These are phyloP conservation scores for Daldinia grandis DNA, from an alignment of 495 filamentous ascomycete genomes.

Conservation along the genomic window DNA sequence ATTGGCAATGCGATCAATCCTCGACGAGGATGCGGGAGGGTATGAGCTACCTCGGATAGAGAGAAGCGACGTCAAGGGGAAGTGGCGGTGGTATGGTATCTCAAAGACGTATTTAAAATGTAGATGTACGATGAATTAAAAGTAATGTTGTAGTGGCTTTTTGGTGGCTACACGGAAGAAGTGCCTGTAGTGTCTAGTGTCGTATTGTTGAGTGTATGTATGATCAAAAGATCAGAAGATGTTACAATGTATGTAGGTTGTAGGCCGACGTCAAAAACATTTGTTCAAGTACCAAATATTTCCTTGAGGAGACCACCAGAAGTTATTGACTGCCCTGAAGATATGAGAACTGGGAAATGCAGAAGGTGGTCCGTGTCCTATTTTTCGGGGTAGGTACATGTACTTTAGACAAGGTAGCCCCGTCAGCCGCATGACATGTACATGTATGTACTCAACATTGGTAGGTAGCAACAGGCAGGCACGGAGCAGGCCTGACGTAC, in stretches of 20 bases:
- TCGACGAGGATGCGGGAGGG: background rate
- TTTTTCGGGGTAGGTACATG: background rate
- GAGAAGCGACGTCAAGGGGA: conserved; percentile 1
- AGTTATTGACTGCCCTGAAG: conserved; percentile 5
- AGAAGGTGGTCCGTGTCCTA: background rate
- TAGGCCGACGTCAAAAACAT: conserved; percentile 33
- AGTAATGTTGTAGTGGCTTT: background rate
- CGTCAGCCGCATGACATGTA: background rate
- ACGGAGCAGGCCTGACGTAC: background rate
- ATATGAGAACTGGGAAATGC: background rate
- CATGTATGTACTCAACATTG: background rate
- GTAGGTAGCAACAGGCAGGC: too few relatives aligned
- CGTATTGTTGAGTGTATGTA: conserved; percentile 13
- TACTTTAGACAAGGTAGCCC: background rate
- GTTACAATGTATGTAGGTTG: conserved; percentile 5
- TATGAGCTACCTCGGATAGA: background rate
- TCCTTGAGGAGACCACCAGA: background rate
- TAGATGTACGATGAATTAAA: background rate
- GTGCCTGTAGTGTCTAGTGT: background rate
- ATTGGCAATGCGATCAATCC: conserved; percentile 12
- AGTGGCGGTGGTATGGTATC: conserved; percentile 10
- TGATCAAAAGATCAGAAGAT: conserved; percentile 5
- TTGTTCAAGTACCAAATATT: conserved; percentile 4
- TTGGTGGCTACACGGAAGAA: background rate
- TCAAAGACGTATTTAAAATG: background rate